Base-by-base conservation (phyloP, 495 filamentous ascomycete species). In the Penicillium soppii region DNA sequence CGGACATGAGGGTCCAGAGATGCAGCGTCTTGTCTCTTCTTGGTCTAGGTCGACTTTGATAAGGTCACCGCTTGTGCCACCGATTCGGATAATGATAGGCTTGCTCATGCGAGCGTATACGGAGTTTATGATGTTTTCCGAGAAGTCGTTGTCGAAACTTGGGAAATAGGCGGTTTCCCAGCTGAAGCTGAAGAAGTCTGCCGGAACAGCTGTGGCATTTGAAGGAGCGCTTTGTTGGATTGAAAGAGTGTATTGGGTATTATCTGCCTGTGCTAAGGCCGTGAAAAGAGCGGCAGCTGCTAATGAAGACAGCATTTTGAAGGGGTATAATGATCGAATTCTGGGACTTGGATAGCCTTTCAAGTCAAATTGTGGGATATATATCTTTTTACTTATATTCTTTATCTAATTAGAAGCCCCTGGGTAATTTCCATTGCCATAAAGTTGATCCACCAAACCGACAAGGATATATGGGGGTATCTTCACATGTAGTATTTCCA, bases 101-200 rank as follows among this genome's bases (percentile, higher is more conserved):
- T 32, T 47, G 47, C 58, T 49, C 35, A 58, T 51, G 8, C 63
- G 61, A 1, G 23, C 22, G 20, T 16, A 43, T 15, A 67, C 47
- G 1, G 61, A 51, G 30, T 57, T 50, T 27, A 67, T 32, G 1
- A 62, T 22, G 26, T 66, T 66, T 5, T 52, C 38, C 1, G 54
- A 54, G 47, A 66, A 61, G 0, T 39, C 17, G 35, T 58, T 64
- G 32, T 40, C 37, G 21, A 41, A 65, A 10, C 54, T 30, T 12
- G 39, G 38, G 10, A 65, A n/a, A 20, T 56, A 49, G 3, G 47
- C 55, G 2, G 59, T 49, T 26, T 59, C 62, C 16, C 57, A 62
- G 7, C 59, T 56, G 40, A 65, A 65, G 26, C 62, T 48, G 19
- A 65, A 42, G 47, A 65, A 65, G 20, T 62, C 52, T n/a, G 50